These are phyloP conservation scores for Wickerhamomyces bisporus DNA, from an alignment of 805 yeast species.

Conservation along the genomic window DNA sequence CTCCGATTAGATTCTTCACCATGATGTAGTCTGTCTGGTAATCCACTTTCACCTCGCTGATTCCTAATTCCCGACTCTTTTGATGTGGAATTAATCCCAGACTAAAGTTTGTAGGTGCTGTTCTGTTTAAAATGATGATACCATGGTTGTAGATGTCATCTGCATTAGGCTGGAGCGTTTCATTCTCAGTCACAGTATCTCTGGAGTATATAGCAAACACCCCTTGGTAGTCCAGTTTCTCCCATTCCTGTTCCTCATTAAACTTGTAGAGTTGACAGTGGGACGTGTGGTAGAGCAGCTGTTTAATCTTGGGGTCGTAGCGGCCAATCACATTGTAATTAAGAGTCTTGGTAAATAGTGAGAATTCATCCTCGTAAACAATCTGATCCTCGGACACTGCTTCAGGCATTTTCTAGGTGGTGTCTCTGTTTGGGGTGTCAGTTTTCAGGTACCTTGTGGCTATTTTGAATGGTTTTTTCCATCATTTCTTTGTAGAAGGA, in stretches of 20 bases:
- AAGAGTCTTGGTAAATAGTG: slow-evolving; percentile 60
- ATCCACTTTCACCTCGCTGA: slow-evolving; percentile 57
- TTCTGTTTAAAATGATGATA: slow-evolving; percentile 61
- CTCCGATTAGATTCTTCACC: slow-evolving; percentile 60
- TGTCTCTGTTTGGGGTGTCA: neutral
- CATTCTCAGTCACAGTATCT: slow-evolving; percentile 20
- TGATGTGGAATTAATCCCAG: slow-evolving; percentile 60
- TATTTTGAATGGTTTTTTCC: too few relatives aligned
- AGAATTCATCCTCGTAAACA: slow-evolving; percentile 21
- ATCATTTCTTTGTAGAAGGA: too few relatives aligned
- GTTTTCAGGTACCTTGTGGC: neutral
- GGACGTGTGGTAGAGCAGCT: slow-evolving; percentile 61
- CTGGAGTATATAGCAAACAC: slow-evolving; percentile 61
- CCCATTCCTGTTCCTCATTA: slow-evolving; percentile 58
- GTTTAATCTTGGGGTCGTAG: slow-evolving; percentile 68
- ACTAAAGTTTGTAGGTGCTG: slow-evolving; percentile 65
- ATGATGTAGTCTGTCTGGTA: slow-evolving; percentile 66
- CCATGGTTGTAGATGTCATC: slow-evolving; percentile 53
- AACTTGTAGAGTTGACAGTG: slow-evolving; percentile 69
- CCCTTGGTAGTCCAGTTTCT: slow-evolving; percentile 65
- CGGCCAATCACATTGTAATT: slow-evolving; percentile 74
- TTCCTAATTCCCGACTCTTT: slow-evolving; percentile 32
- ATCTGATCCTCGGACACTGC: neutral
- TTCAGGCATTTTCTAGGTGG: neutral
- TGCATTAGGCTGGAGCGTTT: slow-evolving; percentile 15